Conservation (phyloP, 495 filamentous ascomycete genomes). For the Penicillium subrubescens region DNA sequence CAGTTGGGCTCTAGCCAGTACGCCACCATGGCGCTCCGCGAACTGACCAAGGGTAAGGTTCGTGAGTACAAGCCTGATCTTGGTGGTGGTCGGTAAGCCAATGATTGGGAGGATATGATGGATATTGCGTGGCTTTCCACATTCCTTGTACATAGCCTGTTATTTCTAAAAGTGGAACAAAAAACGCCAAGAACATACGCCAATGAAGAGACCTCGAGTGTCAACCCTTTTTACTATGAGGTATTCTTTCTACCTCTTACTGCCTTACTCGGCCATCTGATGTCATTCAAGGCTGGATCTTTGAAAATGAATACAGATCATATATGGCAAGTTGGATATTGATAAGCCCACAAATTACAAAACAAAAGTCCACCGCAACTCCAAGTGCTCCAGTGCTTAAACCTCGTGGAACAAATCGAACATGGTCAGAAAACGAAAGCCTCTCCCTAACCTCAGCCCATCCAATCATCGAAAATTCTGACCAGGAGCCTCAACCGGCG, state of each 20-base stretch:
- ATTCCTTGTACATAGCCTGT: slow-evolving; percentile 3
- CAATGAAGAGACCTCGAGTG: neutral
- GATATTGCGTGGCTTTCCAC: neutral
- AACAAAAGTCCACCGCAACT: neutral
- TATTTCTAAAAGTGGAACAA: neutral
- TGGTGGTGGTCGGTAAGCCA: slow-evolving; percentile 43
- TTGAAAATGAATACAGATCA: neutral
- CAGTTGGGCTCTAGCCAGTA: slow-evolving; percentile 86
- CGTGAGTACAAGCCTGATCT: slow-evolving; percentile 67
- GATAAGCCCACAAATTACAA: neutral
- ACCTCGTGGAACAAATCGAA: neutral
- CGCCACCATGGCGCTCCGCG: slow-evolving; percentile 89
- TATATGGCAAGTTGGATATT: neutral
- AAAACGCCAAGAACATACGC: neutral
- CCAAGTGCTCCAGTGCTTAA: slow-evolving; percentile 11
- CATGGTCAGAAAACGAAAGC: neutral
- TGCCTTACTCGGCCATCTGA: neutral
- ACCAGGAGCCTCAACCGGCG: neutral
- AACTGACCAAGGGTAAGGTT: slow-evolving; percentile 75
- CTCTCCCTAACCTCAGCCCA: neutral
- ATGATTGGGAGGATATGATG: neutral
- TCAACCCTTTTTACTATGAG: neutral
- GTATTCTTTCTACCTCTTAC: neutral
- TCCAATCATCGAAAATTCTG: slow-evolving; percentile 3
- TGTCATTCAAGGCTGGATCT: neutral